Conservation (phyloP, 2,329 filamentous ascomycete species). For the Lecanicillium sp. region DNA sequence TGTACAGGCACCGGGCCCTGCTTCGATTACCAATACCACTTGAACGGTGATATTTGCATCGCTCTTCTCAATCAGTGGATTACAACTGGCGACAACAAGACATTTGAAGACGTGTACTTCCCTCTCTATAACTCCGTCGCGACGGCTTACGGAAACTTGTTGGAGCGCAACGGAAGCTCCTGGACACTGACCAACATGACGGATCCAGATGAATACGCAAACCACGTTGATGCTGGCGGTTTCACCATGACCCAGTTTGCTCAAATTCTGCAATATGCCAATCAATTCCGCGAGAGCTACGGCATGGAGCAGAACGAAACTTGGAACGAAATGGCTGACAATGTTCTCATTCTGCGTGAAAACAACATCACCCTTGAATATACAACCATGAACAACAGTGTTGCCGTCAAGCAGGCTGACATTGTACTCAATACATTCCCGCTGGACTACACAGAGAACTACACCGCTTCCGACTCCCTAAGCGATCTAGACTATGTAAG, state of each 20-base stretch:
- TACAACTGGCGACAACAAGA: slow-evolving; percentile 14
- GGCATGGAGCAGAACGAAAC: slow-evolving; percentile 44
- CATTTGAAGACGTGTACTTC: slow-evolving; percentile 31
- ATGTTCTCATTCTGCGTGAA: slow-evolving; percentile 12
- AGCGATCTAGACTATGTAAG: slow-evolving; percentile 16
- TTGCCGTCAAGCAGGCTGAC: slow-evolving; percentile 62
- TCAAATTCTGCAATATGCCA: slow-evolving; percentile 47
- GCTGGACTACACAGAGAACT: slow-evolving; percentile 46
- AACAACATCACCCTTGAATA: slow-evolving; percentile 54
- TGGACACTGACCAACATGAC: slow-evolving; percentile 56
- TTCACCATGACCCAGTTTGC: slow-evolving; percentile 59
- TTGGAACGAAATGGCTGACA: slow-evolving; percentile 14
- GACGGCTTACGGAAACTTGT: slow-evolving; percentile 50
- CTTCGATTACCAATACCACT: slow-evolving; percentile 64
- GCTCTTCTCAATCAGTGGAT: slow-evolving; percentile 17
- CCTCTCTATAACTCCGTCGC: slow-evolving; percentile 59
- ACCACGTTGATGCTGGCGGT: slow-evolving; percentile 58
- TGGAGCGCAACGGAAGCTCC: slow-evolving; percentile 50
- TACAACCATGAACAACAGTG: slow-evolving; percentile 56
- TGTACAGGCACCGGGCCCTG: slow-evolving; percentile 54
- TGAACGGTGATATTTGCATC: slow-evolving; percentile 62
- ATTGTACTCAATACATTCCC: slow-evolving; percentile 60
- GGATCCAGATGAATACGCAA: slow-evolving; percentile 66
- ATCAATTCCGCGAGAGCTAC: slow-evolving; percentile 48
- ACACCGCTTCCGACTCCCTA: slow-evolving; percentile 12